These are phyloP conservation scores for Salvia rosmarinus DNA, from an alignment of 257 asterid species.

Conservation along the genomic window DNA sequence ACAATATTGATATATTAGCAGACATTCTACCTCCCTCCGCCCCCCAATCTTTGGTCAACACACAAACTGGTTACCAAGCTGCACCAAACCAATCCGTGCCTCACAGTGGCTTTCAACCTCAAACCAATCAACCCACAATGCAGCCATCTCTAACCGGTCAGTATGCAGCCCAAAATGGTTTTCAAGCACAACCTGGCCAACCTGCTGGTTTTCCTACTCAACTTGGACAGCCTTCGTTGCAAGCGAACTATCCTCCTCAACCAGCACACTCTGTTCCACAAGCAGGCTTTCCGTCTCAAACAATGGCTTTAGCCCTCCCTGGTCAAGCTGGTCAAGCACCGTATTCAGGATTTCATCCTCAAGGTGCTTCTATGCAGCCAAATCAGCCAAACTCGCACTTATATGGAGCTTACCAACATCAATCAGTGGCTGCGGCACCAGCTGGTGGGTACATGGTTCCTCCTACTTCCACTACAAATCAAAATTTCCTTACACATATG, in stretches of 20 bases:
- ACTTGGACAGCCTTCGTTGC: constrained; percentile 50
- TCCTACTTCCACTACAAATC: constrained; percentile 53
- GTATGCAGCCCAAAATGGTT: constrained; percentile 44
- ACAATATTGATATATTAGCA: constrained; percentile 80
- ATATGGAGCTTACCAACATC: constrained; percentile 56
- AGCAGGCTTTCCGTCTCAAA: constrained; percentile 41
- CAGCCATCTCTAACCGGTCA: constrained; percentile 45
- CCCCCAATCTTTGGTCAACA: constrained; percentile 41
- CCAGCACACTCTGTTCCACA: constrained; percentile 40
- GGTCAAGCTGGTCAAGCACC: constrained; percentile 52
- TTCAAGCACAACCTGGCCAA: constrained; percentile 45
- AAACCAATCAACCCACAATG: constrained; percentile 42
- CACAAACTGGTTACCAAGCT: constrained; percentile 48
- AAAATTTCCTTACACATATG: constrained; percentile 51
- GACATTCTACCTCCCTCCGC: constrained; percentile 88
- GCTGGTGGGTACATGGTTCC: constrained; percentile 45
- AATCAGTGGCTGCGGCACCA: constrained; percentile 44
- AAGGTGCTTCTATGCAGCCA: constrained; percentile 47
- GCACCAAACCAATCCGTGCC: constrained; percentile 44
- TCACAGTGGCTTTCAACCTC: constrained; percentile 47
- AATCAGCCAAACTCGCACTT: constrained; percentile 52
- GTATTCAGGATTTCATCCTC: constrained; percentile 54
- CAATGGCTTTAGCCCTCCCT: constrained; percentile 45
- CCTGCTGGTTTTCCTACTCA: constrained; percentile 56
- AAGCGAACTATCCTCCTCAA: constrained; percentile 49